Conservation (phyloP, 768 basidiomycete species). For the Psilocybe tampanensis region DNA sequence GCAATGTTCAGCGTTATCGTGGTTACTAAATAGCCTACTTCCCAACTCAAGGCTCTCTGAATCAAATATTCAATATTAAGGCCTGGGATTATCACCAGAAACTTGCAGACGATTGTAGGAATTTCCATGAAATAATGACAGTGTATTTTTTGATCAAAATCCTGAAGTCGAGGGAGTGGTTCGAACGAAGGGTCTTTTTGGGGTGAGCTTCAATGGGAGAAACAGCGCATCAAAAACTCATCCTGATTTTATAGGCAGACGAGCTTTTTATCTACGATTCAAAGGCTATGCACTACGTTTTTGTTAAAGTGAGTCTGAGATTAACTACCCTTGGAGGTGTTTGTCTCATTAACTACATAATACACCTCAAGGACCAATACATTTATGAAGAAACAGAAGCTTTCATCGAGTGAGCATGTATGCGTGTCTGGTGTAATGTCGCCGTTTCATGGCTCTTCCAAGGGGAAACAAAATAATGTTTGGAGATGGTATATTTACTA, state of each 20-base stretch:
- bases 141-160: neutral
- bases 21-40: too few relatives aligned
- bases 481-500: constrained; percentile 28
- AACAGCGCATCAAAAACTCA: neutral
- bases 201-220: constrained; percentile 23
- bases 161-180: constrained; percentile 31
- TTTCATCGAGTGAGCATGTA: constrained; percentile 26
- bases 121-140: neutral
- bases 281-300: constrained; percentile 44
- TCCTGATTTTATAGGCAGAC: constrained; percentile 20
- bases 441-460: too few relatives aligned
- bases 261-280: constrained; percentile 46
- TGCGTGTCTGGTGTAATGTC: too few relatives aligned
- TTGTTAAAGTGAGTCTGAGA: constrained; percentile 33
- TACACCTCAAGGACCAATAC: constrained; percentile 30
- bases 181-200: constrained; percentile 32
- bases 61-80: constrained; percentile 4
- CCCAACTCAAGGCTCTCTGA: constrained; percentile 5
- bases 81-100: constrained; percentile 15
- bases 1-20: too few relatives aligned
- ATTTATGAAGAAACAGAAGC: constrained; percentile 29
- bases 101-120: constrained; percentile 8
- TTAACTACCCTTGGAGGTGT: neutral
- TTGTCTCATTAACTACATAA: neutral
- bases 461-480: constrained; percentile 18